phyloP scores from a whole-genome alignment of 1,284 basidiomycete species.

The Hypsizygus ulmarius region DNA sequence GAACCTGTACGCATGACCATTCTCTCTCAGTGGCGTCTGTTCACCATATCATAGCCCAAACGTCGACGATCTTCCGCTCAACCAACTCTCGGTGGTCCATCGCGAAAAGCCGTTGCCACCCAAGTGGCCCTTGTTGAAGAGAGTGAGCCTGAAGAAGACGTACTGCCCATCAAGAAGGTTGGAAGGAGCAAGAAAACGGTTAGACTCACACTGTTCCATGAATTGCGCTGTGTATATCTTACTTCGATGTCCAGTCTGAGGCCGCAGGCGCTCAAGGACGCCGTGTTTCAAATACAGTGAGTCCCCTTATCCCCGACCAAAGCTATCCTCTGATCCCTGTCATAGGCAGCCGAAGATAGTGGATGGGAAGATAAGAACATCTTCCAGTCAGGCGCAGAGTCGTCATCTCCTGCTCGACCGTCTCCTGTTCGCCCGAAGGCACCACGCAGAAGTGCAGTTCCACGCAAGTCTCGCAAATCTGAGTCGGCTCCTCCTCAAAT shows the following conservation, averaged over 20 bases:
- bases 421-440: conserved; percentile 51
- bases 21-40: conserved; percentile 8
- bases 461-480: conserved; percentile 61
- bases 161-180: conserved; percentile 54
- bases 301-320: conserved; percentile 17
- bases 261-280: conserved; percentile 50
- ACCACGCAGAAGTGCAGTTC: conserved; percentile 44
- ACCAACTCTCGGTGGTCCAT: conserved; percentile 55
- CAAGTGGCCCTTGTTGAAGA: conserved; percentile 61
- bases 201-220: conserved; percentile 18
- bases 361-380: conserved; percentile 86
- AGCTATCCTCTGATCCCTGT: conserved; percentile 7
- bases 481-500: conserved; percentile 70
- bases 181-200: conserved; percentile 61
- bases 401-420: conserved; percentile 67
- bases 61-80: conserved; percentile 56
- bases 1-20: conserved; percentile 42
- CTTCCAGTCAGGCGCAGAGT: conserved; percentile 79
- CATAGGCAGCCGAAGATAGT: conserved; percentile 53
- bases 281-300: conserved; percentile 47
- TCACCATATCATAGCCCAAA: conserved; percentile 29
- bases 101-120: conserved; percentile 35
- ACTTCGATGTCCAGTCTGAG: conserved; percentile 35
- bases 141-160: conserved; percentile 72
- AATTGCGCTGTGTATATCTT: conserved; percentile 4